Evolutionary conservation across 2,329 filamentous ascomycete species (phyloP).

Genomic region (Ambrosiella xylebori): DNA sequence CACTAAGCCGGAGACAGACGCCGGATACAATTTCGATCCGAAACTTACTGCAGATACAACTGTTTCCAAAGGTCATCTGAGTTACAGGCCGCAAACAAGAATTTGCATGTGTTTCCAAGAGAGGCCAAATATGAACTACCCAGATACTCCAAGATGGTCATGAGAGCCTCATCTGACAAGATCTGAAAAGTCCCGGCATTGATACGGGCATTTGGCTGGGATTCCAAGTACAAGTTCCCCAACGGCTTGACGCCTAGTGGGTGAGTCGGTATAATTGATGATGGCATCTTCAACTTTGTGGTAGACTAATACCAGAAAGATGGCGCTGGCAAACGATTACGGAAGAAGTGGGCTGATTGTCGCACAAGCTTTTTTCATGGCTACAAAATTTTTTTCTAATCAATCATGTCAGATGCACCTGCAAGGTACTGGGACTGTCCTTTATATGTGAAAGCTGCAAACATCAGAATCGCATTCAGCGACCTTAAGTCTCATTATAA

Average conservation of each 20-base stretch:
- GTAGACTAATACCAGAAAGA: neutral
- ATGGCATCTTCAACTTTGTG: neutral
- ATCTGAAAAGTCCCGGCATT: conserved; percentile 44
- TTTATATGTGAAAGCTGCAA: too few species aligned
- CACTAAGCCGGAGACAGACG: neutral
- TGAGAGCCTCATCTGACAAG: conserved; percentile 68
- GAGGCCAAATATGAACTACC: conserved; percentile 43
- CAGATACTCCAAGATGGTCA: conserved; percentile 58
- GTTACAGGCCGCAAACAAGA: conserved; percentile 68
- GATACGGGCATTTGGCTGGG: conserved; percentile 16
- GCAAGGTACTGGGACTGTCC: too few species aligned
- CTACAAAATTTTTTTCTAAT: neutral
- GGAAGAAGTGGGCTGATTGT: neutral
- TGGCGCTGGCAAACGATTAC: neutral
- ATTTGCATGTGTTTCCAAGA: conserved; percentile 66
- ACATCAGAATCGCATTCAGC: too few species aligned
- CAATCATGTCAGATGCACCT: neutral
- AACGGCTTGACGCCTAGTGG: conserved; percentile 71
- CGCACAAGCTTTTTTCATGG: neutral
- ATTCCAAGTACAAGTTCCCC: conserved; percentile 60
- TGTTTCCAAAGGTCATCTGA: conserved; percentile 81
- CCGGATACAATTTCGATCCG: neutral
- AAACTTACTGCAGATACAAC: conserved; percentile 62
- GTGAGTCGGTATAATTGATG: conserved; percentile 50
- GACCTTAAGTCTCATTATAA: too few species aligned